Percentiles rank a stretch among this genome's conserved stretches.
phyloP scores from a whole-genome alignment of 306 rosid genomes.

The Sophora flavescens region DNA sequence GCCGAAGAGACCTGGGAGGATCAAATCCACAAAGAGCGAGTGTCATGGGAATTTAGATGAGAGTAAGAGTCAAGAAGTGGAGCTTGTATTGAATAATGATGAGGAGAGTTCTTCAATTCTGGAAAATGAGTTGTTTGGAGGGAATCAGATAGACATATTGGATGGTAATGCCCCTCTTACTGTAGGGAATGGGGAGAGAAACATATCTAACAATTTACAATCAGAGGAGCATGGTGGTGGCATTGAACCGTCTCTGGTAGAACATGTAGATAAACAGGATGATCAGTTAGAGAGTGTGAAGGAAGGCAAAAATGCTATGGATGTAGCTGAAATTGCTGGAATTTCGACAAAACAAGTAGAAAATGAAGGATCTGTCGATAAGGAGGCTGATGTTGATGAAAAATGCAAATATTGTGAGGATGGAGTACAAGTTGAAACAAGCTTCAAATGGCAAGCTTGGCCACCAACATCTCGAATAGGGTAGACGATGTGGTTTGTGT shows the following conservation, averaged over 20 bases:
- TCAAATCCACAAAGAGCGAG: constrained; percentile 57
- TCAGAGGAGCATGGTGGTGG: constrained; percentile 51
- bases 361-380: constrained; percentile 52
- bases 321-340: constrained; percentile 53
- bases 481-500: constrained; percentile 91
- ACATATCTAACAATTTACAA: constrained; percentile 45
- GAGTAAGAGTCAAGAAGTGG: constrained; percentile 56
- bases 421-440: constrained; percentile 51
- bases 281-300: constrained; percentile 54
- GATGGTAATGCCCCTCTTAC: constrained; percentile 39
- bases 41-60: constrained; percentile 41
- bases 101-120: constrained; percentile 45
- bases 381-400: constrained; percentile 51
- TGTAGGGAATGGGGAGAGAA: constrained; percentile 50
- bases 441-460: constrained; percentile 47
- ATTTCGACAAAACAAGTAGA: constrained; percentile 48
- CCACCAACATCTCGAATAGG: constrained; percentile 73
- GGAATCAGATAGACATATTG: constrained; percentile 42
- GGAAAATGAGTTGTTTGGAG: constrained; percentile 40
- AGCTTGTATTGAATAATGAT: constrained; percentile 33
- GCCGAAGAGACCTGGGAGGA: constrained; percentile 68
- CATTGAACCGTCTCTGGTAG: constrained; percentile 47
- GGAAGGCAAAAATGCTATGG: constrained; percentile 56
- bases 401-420: constrained; percentile 47
- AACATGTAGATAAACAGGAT: constrained; percentile 50